Evolutionary conservation across 257 asterid species (phyloP).

Genomic region (Parsonsia alboflavescens): DNA sequence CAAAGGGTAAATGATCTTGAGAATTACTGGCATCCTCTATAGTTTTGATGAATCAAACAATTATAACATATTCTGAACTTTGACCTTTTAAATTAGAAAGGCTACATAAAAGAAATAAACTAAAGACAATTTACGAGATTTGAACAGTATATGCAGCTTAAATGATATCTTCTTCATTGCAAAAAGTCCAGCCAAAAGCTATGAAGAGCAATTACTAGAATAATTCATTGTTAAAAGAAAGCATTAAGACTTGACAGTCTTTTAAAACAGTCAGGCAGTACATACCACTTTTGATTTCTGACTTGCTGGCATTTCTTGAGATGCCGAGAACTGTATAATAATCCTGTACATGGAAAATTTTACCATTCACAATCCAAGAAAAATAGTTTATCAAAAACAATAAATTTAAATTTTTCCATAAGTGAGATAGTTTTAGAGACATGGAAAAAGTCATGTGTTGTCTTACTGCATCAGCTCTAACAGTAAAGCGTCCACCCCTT

Average conservation of each 20-base stretch:
- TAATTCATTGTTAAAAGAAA: neutral
- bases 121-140: neutral
- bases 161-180: neutral
- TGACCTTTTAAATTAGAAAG: neutral
- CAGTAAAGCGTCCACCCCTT: conserved; percentile 59
- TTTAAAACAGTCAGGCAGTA: conserved; percentile 13
- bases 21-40: neutral
- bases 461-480: conserved; percentile 86
- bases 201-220: neutral
- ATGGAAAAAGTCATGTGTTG: conserved; percentile 4
- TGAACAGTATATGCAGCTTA: neutral
- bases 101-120: neutral
- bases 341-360: conserved; percentile 45
- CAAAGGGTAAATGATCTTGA: neutral
- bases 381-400: neutral
- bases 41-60: neutral
- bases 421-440: neutral
- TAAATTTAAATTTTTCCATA: neutral
- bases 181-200: neutral
- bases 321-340: conserved; percentile 90
- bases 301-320: conserved; percentile 73
- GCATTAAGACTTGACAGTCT: neutral
- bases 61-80: neutral
- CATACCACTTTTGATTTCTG: conserved; percentile 92
- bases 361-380: conserved; percentile 3